Base-by-base conservation (phyloP, 495 filamentous ascomycete genomes). In the Penicillium antarcticum region DNA sequence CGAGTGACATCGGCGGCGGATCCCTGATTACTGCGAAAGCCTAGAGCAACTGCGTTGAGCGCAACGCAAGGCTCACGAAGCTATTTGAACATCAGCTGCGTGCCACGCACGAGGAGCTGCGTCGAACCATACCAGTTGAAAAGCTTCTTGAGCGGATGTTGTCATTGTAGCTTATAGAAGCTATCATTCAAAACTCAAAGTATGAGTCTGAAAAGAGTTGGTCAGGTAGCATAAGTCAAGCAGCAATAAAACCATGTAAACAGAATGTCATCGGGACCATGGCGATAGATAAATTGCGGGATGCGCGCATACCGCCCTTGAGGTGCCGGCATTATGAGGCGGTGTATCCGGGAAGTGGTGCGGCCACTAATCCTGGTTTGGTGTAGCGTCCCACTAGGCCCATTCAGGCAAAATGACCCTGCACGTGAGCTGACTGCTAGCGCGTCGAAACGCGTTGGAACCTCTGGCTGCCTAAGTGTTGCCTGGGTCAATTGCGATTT, bases 11-110 rank as follows among this genome's bases (percentile, higher is more conserved):
- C 84, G 55, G 71, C 79, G 16, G 76, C 63, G 17, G 73, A 76
- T 4, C 68, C 69, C 45, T 76, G 71, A 21, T 76, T 77, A 51
- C 78, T 81, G 29, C 79, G 70, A 36, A 85, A 82, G 42, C 70
- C 73, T 18, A 92, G 68, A 5, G 86, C 81, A 34, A 84, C 67
- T 54, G 89, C 81, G 67, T 85, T 89, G 48, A 96, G 80, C 39
- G 86, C 77, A 43, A 97, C 84, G 61, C 92, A 97, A 50, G 78
- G 75, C 55, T 82, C 77, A 56, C 88, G 90, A 41, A 95, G 80
- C 87, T 89, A 51, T 42, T 19, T 5, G 36, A 13, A 13, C 0
- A 41, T 66, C 48, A 66, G 54, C 12, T 48, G 47, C 38, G 26
- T 48, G 36, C 29, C 7, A 18, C 31, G 18, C 13, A 32, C 13